Evolutionary conservation across 305 asterid genomes (phyloP), one percentile per base, ranked within the genome.

Genomic region (Salvia sclarea): DNA sequence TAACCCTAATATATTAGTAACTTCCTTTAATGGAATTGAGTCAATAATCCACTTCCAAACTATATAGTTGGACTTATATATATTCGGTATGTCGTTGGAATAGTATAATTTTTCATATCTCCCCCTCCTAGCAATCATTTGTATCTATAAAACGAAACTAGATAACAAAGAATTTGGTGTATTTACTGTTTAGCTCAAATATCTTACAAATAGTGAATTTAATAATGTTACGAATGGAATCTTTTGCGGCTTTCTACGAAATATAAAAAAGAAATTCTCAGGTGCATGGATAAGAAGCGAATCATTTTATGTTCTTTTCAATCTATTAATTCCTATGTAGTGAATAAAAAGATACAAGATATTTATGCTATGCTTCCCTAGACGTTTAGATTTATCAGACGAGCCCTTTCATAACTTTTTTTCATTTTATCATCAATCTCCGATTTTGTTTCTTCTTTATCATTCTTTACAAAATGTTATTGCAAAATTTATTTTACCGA

Each of bases 271-370:
- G 13, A 47, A 48, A 48, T 17, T 18, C 12, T 48, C 25, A 48
- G 54, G 54, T 48, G 54, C 25, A 48, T 48, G 54, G 54, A 48
- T 48, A 48, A 48, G 54, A 48, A 6, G 24, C 54, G 54, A 48
- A 48, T 48, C 54, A 5, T 18, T 48, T 48, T 48, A 13, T 17
- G 13, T 48, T 48, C 9, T 48, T 13, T 17, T 10, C 12, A 1
- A 7, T 18, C 24, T n/a, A 1, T 7, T 5, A 17, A 18, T 48
- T 48, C 54, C 54, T 17, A 17, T 5, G 21, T 44, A 44, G 20
- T 3, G 8, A 33, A 33, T 4, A 7, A 33, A 44, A 17, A 48
- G 54, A 17, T 18, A 17, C 54, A 48, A 8, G 28, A 48, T 21
- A 48, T 17, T 47, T 25, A 4, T 25, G 30, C 30, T 48, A 47